These are phyloP conservation scores for Tuber microsphaerosporum DNA, from an alignment of 495 filamentous ascomycete genomes.

Conservation along the genomic window DNA sequence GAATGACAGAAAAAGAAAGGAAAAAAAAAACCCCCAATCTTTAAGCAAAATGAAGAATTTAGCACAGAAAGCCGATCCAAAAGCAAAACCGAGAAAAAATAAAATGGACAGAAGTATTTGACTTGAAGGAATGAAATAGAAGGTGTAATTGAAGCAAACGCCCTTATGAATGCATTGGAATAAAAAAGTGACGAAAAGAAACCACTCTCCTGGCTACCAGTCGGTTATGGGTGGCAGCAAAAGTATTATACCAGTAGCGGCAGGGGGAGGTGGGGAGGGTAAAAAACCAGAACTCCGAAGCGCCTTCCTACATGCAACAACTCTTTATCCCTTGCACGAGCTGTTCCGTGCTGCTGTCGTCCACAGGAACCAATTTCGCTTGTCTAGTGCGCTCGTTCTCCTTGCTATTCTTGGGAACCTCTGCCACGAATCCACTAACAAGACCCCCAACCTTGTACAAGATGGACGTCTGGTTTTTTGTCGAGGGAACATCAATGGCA, in stretches of 20 bases:
- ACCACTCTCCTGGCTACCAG: background rate
- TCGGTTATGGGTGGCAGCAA: background rate
- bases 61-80: background rate
- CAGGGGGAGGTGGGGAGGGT: slow-evolving; percentile 6
- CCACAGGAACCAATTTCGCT: slow-evolving; percentile 22
- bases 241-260: slow-evolving; percentile 10
- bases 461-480: slow-evolving; percentile 39
- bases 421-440: slow-evolving; percentile 30
- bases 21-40: slow-evolving; percentile 26
- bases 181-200: slow-evolving; percentile 21
- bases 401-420: slow-evolving; percentile 22
- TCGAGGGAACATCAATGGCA: slow-evolving; percentile 50
- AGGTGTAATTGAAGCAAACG: slow-evolving; percentile 8
- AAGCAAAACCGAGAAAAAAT: background rate
- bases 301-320: slow-evolving; percentile 38
- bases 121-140: background rate
- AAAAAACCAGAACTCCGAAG: slow-evolving; percentile 23
- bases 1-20: slow-evolving; percentile 14
- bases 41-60: slow-evolving; percentile 11
- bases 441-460: slow-evolving; percentile 34
- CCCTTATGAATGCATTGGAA: slow-evolving; percentile 34
- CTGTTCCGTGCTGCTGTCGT: slow-evolving; percentile 19
- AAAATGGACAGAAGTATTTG: background rate
- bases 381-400: slow-evolving; percentile 29
- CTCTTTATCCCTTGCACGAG: slow-evolving; percentile 32